Conservation (phyloP, 768 basidiomycete species). For the Tylopilus plumbeoviolaceoides region DNA sequence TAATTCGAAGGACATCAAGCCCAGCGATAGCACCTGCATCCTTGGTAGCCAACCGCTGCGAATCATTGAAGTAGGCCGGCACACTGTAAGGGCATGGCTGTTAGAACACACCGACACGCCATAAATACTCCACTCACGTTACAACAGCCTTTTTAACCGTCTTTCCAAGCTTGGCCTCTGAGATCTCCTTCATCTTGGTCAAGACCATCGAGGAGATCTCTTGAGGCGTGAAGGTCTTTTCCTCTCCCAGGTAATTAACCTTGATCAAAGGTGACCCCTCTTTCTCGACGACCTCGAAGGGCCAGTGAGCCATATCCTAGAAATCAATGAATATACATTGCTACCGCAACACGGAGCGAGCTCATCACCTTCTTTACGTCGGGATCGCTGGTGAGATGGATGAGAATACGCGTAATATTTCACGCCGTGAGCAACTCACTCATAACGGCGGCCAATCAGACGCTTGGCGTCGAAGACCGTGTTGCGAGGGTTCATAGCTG, state of each 20-base stretch:
- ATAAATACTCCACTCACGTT: conserved; percentile 58
- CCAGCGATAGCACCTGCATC: conserved; percentile 98
- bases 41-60: conserved; percentile 98
- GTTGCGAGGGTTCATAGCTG: conserved; percentile 99
- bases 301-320: conserved; percentile 96
- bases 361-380: conserved; percentile 78
- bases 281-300: conserved; percentile 94
- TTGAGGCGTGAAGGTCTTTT: conserved; percentile 95
- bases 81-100: conserved; percentile 45
- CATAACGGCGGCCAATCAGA: conserved; percentile 95
- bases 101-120: background rate
- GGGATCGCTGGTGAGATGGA: conserved; percentile 58
- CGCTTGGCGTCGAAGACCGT: conserved; percentile 99
- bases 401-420: background rate
- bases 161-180: conserved; percentile 98
- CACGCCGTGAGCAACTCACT: conserved; percentile 46
- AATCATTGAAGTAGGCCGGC: conserved; percentile 99
- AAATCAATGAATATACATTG: conserved; percentile 4
- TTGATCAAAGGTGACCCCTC: conserved; percentile 96
- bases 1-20: conserved; percentile 99
- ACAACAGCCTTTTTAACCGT: conserved; percentile 98
- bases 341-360: background rate
- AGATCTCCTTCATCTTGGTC: conserved; percentile 99
- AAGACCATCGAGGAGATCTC: conserved; percentile 99
- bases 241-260: conserved; percentile 92